phyloP scores from a whole-genome alignment of 805 yeast species.

The Starmera caribaea region DNA sequence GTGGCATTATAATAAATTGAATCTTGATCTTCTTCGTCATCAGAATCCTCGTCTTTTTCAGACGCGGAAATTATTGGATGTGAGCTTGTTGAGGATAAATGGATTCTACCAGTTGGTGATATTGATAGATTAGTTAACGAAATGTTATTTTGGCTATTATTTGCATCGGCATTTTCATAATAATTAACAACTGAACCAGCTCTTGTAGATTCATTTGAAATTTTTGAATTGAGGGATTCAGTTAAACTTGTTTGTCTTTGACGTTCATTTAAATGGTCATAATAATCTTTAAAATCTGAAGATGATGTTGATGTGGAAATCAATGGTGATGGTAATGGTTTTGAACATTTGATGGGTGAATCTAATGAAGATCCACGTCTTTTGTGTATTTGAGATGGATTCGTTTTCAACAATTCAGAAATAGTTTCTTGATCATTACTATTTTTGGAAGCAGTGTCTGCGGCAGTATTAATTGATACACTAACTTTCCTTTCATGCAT shows the following conservation, averaged over 20 bases:
- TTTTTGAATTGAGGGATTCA: background rate
- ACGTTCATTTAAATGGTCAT: background rate
- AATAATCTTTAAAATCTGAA: slow-evolving; percentile 2
- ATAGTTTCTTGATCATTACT: background rate
- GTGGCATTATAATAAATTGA: no score
- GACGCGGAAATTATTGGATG: slow-evolving; percentile 1
- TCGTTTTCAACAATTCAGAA: slow-evolving; percentile 19
- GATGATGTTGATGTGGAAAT: slow-evolving; percentile 12
- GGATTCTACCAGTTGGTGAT: slow-evolving; percentile 6
- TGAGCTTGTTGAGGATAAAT: no score
- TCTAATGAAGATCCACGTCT: slow-evolving; percentile 9
- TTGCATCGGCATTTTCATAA: slow-evolving; percentile 5
- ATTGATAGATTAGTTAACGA: slow-evolving; percentile 1
- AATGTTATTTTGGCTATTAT: slow-evolving; percentile 1
- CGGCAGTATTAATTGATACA: background rate
- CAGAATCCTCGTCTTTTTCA: slow-evolving; percentile 3
- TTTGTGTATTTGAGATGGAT: slow-evolving; percentile 22
- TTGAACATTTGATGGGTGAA: slow-evolving; percentile 26
- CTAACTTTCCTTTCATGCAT: background rate
- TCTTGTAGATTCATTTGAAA: background rate
- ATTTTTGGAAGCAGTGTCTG: background rate
- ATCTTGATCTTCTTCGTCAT: no score
- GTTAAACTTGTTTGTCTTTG: no score
- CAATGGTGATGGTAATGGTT: slow-evolving; percentile 38
- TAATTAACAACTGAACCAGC: slow-evolving; percentile 10